Conservation (phyloP, 2,329 filamentous ascomycete species). For the Raffaelea ambrosiae region DNA sequence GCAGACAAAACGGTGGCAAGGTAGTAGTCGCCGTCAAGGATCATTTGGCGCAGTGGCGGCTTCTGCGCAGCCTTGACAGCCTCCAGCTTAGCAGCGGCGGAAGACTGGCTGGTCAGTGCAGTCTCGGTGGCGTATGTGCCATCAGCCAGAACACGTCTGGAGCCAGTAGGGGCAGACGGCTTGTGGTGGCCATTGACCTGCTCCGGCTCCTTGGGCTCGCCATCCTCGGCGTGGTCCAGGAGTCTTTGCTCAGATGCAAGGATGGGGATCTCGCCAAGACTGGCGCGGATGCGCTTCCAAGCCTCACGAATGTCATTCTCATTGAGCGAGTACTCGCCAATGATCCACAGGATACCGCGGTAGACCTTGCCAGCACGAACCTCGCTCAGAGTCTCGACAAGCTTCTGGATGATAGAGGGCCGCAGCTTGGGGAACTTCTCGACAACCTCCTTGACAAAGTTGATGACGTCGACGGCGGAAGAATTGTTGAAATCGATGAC, state of each 20-base stretch:
- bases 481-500: conserved; percentile 97
- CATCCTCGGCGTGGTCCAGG: conserved; percentile 73
- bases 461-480: conserved; percentile 94
- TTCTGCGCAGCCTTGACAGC: conserved; percentile 97
- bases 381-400: conserved; percentile 85
- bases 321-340: conserved; percentile 93
- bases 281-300: conserved; percentile 92
- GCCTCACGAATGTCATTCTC: conserved; percentile 91
- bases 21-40: conserved; percentile 96
- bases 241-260: conserved; percentile 89
- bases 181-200: conserved; percentile 78
- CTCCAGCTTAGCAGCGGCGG: conserved; percentile 76
- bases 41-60: conserved; percentile 86
- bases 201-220: conserved; percentile 51
- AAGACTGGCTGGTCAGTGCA: conserved; percentile 82
- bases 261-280: conserved; percentile 93
- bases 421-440: conserved; percentile 93
- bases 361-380: conserved; percentile 97
- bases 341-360: conserved; percentile 91
- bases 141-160: conserved; percentile 85
- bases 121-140: conserved; percentile 97
- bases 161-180: conserved; percentile 67
- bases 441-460: conserved; percentile 97
- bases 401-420: conserved; percentile 74
- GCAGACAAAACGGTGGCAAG: conserved; percentile 91